Conservation (phyloP, 495 filamentous ascomycete species). For the Bacidia rubella region DNA sequence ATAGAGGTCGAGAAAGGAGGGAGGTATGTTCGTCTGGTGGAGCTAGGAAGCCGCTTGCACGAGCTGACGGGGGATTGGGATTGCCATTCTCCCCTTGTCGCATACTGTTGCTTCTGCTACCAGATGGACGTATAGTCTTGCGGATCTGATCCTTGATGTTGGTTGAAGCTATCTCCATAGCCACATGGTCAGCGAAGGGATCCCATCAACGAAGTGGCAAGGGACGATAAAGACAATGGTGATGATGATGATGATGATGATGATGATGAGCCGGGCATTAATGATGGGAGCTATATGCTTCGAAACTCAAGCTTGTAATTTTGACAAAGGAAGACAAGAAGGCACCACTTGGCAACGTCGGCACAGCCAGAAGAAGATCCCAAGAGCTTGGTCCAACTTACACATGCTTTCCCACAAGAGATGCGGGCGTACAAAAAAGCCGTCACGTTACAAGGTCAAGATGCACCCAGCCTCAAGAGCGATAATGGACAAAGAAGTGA, state of each 20-base stretch:
- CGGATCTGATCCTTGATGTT: slow-evolving; percentile 9
- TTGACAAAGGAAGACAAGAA: not conserved
- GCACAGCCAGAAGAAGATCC: not conserved
- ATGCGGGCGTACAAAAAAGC: not conserved
- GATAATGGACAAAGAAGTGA: not conserved
- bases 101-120: slow-evolving; percentile 11
- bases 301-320: not conserved
- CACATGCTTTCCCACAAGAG: not conserved
- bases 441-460: not conserved
- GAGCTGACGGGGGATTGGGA: not conserved
- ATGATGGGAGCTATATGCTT: too few relatives aligned
- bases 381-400: not conserved
- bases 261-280: too few relatives aligned
- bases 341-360: not conserved
- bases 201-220: not conserved
- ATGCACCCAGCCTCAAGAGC: not conserved
- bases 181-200: not conserved
- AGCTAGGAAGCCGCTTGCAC: not conserved
- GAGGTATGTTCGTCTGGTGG: slow-evolving; percentile 22
- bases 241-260: not conserved
- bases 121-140: slow-evolving; percentile 5
- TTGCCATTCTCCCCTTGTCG: slow-evolving; percentile 5
- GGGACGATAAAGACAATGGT: not conserved
- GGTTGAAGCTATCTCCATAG: not conserved
- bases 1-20: slow-evolving; percentile 17